Conservation (phyloP, 129 eudicot genomes). For the Arctium lappa region DNA sequence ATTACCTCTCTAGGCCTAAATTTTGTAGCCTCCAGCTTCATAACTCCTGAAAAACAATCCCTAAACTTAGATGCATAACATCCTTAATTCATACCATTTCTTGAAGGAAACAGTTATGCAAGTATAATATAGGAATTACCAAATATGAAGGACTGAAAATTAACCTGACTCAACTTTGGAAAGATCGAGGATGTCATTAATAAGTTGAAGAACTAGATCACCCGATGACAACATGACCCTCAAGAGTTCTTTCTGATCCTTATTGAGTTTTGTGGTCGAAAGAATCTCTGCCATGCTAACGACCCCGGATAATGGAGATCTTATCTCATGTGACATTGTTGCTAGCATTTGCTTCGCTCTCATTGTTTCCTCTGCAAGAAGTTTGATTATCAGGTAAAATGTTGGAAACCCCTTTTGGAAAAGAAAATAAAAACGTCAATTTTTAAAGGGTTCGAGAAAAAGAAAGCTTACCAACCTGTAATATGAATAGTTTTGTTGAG, state of each 20-base stretch:
- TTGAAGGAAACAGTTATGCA: neutral
- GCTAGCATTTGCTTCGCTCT: slow-evolving; percentile 97
- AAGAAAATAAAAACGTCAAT: neutral
- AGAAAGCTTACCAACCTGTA: slow-evolving; percentile 56
- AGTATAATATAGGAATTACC: neutral
- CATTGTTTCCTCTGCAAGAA: slow-evolving; percentile 93
- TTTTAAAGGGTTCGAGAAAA: neutral
- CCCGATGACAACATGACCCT: slow-evolving; percentile 91
- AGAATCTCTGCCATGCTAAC: slow-evolving; percentile 91
- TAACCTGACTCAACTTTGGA: slow-evolving; percentile 97
- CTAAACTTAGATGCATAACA: neutral
- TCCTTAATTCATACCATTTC: neutral
- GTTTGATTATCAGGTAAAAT: neutral
- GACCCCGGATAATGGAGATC: slow-evolving; percentile 91
- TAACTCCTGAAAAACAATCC: slow-evolving; percentile 58
- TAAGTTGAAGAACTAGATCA: slow-evolving; percentile 83
- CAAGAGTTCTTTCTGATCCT: slow-evolving; percentile 69
- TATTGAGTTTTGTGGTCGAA: slow-evolving; percentile 76
- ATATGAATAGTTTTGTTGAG: slow-evolving; percentile 94
- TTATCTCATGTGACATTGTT: slow-evolving; percentile 97
- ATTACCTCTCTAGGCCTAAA: slow-evolving; percentile 98
- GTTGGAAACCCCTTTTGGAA: neutral
- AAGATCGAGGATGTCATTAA: slow-evolving; percentile 92
- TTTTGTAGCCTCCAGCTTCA: slow-evolving; percentile 92
- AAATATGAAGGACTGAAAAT: slow-evolving; percentile 12